These are phyloP conservation scores for Cytospora schulzeri DNA, from an alignment of 2,329 filamentous ascomycete genomes.

Conservation along the genomic window DNA sequence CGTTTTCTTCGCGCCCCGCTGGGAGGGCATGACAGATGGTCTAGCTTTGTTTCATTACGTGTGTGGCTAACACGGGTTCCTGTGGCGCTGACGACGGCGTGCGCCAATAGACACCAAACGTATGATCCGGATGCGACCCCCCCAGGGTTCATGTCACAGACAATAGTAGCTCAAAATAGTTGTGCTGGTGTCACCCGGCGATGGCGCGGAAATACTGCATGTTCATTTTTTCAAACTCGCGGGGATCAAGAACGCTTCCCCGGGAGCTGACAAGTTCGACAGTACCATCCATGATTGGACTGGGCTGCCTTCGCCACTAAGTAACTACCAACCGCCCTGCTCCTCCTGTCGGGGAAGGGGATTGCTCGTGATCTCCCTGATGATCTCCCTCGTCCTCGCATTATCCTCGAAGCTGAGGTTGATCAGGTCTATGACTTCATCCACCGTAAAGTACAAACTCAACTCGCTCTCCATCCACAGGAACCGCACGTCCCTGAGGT, in stretches of 20 bases:
- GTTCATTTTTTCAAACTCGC: background rate
- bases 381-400: constrained; percentile 57
- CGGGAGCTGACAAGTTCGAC: too few relatives aligned
- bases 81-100: background rate
- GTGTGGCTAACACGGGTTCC: background rate
- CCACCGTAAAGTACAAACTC: constrained; percentile 62
- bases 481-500: constrained; percentile 63
- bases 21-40: background rate
- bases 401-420: constrained; percentile 67
- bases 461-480: constrained; percentile 69
- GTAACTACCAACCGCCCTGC: constrained; percentile 16
- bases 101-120: background rate
- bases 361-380: constrained; percentile 58
- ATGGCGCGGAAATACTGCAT: background rate
- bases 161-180: background rate
- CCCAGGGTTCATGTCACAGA: background rate
- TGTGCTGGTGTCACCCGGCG: background rate
- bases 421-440: constrained; percentile 65
- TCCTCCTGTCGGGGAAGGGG: constrained; percentile 43
- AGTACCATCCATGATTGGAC: background rate
- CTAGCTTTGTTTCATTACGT: background rate
- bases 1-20: background rate
- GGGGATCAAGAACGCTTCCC: background rate
- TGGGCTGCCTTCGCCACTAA: background rate
- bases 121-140: background rate